phyloP scores from a whole-genome alignment of 768 basidiomycete genomes.

The Auriscalpium orientale region DNA sequence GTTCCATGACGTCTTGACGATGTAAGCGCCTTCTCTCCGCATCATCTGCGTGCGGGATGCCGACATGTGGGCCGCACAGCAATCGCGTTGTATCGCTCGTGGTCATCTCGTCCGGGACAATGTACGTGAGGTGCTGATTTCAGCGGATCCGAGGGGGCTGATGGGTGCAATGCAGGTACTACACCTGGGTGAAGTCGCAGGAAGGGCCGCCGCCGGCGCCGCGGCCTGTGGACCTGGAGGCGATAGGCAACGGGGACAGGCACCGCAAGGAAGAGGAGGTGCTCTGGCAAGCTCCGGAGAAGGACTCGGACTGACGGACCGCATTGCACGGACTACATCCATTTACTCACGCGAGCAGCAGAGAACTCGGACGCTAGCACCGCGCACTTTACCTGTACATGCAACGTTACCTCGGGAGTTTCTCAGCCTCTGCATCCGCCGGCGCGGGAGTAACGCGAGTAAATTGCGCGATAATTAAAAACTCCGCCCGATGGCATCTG shows the following conservation, averaged over 20 bases:
- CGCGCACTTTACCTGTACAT: no score
- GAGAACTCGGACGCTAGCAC: no score
- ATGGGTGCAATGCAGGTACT: constrained; percentile 33
- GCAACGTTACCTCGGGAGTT: no score
- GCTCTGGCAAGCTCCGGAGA: constrained; percentile 23
- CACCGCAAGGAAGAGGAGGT: constrained; percentile 19
- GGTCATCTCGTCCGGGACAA: constrained; percentile 60
- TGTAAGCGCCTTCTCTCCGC: constrained; percentile 36
- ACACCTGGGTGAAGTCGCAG: constrained; percentile 48
- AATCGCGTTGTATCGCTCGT: constrained; percentile 29
- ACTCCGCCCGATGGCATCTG: no score
- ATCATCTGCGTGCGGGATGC: background rate
- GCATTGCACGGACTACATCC: no score
- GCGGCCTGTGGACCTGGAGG: constrained; percentile 33
- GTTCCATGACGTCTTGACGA: constrained; percentile 66
- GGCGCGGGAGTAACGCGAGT: no score
- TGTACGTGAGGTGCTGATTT: constrained; percentile 33
- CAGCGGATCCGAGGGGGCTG: background rate
- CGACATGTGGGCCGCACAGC: background rate
- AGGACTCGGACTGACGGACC: constrained; percentile 7
- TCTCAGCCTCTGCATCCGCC: no score
- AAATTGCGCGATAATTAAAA: no score
- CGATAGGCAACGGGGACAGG: constrained; percentile 18
- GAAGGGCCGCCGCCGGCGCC: constrained; percentile 20
- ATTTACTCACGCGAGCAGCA: no score